These are phyloP conservation scores for Talaromyces trachyspermus DNA, from an alignment of 495 filamentous ascomycete species.

Conservation along the genomic window DNA sequence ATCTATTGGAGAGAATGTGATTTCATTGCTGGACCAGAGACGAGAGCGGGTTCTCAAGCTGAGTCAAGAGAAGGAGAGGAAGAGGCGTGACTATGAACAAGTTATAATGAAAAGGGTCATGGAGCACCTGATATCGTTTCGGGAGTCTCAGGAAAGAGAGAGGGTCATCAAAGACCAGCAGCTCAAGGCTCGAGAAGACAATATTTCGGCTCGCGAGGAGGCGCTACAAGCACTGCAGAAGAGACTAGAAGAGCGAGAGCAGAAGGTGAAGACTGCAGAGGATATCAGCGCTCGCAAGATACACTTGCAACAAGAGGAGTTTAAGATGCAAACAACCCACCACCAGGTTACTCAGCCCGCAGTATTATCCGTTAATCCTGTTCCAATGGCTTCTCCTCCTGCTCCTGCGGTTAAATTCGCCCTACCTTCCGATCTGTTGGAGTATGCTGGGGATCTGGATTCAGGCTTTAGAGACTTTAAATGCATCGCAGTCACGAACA, in stretches of 20 bases:
- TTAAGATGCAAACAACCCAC: slow-evolving; percentile 1
- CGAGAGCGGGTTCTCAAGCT: neutral
- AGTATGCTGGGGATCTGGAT: neutral
- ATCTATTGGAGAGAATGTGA: slow-evolving; percentile 4
- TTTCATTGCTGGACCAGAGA: slow-evolving; percentile 6
- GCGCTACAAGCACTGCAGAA: slow-evolving; percentile 4
- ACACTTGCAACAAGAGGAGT: neutral
- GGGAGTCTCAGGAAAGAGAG: neutral
- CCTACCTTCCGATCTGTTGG: neutral
- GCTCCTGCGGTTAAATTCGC: neutral
- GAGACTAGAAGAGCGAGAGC: neutral
- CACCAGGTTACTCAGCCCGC: neutral
- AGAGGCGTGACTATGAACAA: neutral
- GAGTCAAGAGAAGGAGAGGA: neutral
- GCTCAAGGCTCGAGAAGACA: neutral
- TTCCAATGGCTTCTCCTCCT: neutral
- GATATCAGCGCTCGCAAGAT: neutral
- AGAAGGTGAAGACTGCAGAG: neutral
- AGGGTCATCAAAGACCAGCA: neutral
- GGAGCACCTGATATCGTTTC: neutral
- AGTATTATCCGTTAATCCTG: neutral
- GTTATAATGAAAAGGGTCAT: neutral
- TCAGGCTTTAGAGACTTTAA: neutral
- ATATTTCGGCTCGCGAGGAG: neutral
- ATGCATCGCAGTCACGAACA: slow-evolving; percentile 8